Base-by-base conservation (phyloP, 2,329 filamentous ascomycete species). In the Reticulascus tulasneorum region DNA sequence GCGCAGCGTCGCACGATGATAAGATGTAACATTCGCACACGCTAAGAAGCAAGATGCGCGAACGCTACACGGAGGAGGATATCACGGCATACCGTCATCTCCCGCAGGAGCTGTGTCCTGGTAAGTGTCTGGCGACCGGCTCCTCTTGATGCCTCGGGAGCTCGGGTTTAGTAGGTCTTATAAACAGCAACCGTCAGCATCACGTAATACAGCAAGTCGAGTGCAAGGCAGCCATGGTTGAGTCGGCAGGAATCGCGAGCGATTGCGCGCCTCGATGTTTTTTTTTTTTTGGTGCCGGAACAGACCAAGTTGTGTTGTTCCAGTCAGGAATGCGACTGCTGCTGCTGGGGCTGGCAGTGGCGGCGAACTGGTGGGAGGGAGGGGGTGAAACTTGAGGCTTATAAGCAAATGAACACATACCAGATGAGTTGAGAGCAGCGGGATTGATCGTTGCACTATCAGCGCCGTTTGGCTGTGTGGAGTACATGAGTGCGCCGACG, bases 381-480 rank as follows among this genome's bases (percentile, higher is more conserved):
- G 26, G 29, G 35, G 22, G 31, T 36, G 29, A 29, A 33, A 37
- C 23, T 32, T 24, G 34, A 32, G 19, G 8, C n/a, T 40, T 27
- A 47, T 45, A 38, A 49, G 47, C 46, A 49, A 50, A 50, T 32
- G 44, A 49, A 47, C 30, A 73, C 69, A 63, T 81, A 91, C 85
- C 79, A 71, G 81, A 70, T 60, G 82, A 82, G 69, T 84, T 88
- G 69, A 94, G 75, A 47, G 84, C 86, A 56, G 86, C 86, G 61
- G 88, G 88, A 73, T 94, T 87, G 73, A 94, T 93, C 59, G 88
- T 94, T 60, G 84, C 86, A 71, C 84, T 84, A 62, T 86, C 84
- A 76, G 85, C 84, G 66, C 79, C 79, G 72, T 82, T 83, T 63
- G 81, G 75, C 64, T 77, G 73, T 62, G 74, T 69, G 60, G 76